Evolutionary conservation across 192 early-diverging fungal genomes (phyloP).

Genomic region (Gryganskiella cystojenkinii): DNA sequence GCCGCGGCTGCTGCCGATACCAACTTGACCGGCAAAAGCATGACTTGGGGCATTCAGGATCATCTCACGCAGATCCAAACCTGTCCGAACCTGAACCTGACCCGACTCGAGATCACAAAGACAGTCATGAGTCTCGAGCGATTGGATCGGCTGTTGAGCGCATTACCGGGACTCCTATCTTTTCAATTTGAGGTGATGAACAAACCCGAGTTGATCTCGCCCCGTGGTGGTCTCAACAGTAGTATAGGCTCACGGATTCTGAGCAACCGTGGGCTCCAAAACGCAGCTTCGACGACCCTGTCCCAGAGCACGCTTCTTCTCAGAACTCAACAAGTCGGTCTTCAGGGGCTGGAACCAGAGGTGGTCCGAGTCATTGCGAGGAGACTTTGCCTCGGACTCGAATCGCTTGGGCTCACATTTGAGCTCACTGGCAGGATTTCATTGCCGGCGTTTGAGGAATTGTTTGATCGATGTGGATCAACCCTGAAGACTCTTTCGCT

Average conservation of each 20-base stretch:
- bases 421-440: constrained; percentile 16
- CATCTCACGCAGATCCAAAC: constrained; percentile 38
- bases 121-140: constrained; percentile 46
- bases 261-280: no score
- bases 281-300: no score
- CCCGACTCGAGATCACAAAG: constrained; percentile 23
- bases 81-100: constrained; percentile 23
- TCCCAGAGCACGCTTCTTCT: constrained; percentile 2
- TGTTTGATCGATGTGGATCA: constrained; percentile 27
- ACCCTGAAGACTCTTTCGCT: constrained; percentile 23
- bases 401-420: constrained; percentile 28
- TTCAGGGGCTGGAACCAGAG: constrained; percentile 35
- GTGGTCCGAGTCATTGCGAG: constrained; percentile 30
- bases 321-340: constrained; percentile 17
- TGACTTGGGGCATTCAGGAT: constrained; percentile 9
- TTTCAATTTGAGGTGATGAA: constrained; percentile 50
- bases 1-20: not conserved
- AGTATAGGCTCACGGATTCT: not conserved
- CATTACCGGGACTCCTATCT: constrained; percentile 29
- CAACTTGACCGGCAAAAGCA: not conserved
- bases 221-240: not conserved
- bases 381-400: constrained; percentile 16
- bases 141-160: constrained; percentile 30
- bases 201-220: constrained; percentile 6
- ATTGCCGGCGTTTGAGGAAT: constrained; percentile 24